Conservation (phyloP, 768 basidiomycete species). For the Collybiopsis luxurians region DNA sequence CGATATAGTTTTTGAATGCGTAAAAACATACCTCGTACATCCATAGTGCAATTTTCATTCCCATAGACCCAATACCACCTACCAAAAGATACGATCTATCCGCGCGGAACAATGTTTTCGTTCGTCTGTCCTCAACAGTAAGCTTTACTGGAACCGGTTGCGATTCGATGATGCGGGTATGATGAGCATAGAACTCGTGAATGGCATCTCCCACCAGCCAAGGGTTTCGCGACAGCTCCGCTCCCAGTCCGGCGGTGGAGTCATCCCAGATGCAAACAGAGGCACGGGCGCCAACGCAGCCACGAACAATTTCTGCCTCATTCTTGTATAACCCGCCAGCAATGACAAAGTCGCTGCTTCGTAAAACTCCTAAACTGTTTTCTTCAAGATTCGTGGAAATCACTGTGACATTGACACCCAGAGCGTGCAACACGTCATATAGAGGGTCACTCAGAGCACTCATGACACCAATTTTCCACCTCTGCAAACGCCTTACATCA, state of each 20-base stretch:
- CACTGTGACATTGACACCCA: not conserved
- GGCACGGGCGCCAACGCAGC: not conserved
- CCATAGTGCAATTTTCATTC: conserved; percentile 23
- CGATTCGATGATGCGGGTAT: not conserved
- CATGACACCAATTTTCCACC: not conserved
- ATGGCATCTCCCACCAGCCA: not conserved
- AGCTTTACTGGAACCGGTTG: not conserved
- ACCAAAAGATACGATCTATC: conserved; percentile 24
- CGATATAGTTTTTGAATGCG: not conserved
- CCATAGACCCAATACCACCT: conserved; percentile 25
- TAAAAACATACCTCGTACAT: conserved; percentile 24
- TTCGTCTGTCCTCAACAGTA: not conserved
- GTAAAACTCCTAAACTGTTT: not conserved
- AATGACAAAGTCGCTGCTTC: not conserved
- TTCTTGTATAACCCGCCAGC: not conserved
- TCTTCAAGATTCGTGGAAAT: not conserved
- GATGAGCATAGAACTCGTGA: not conserved
- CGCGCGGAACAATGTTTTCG: conserved; percentile 14
- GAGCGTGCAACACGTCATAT: not conserved
- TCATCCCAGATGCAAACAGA: not conserved
- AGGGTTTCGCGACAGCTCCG: not conserved
- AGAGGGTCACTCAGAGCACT: not conserved
- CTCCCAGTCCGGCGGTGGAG: not conserved
- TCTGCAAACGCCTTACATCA: not conserved
- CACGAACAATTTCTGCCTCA: not conserved